Percentiles rank a stretch among this genome's conserved stretches.
These are phyloP conservation scores for Talaromyces sp. DNA, from an alignment of 2,329 filamentous ascomycete species.

Conservation along the genomic window DNA sequence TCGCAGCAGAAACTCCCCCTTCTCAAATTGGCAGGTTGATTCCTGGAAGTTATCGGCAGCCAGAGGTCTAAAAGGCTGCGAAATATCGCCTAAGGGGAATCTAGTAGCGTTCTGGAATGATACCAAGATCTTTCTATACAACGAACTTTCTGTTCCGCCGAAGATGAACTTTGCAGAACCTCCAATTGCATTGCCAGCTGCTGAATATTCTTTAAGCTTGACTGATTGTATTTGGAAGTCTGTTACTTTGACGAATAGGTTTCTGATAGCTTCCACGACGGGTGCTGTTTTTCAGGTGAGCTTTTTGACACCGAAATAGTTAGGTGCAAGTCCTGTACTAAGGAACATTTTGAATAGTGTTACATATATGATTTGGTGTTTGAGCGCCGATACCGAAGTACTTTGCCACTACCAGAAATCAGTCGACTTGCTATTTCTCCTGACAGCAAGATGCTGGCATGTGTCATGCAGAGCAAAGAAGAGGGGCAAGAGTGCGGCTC, in stretches of 20 bases:
- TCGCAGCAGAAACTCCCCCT: neutral
- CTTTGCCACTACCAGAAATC: conserved; percentile 4
- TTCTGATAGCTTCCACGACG: conserved; percentile 16
- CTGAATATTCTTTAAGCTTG: conserved; percentile 3
- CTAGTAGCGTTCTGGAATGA: conserved; percentile 31
- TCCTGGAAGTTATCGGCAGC: conserved; percentile 19
- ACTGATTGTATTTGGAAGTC: conserved; percentile 16
- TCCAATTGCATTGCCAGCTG: neutral
- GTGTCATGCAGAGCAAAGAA: conserved; percentile 22
- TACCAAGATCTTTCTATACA: conserved; percentile 27
- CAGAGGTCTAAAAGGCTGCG: conserved; percentile 28
- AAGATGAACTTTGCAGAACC: neutral
- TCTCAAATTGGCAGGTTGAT: conserved; percentile 21
- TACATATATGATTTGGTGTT: conserved; percentile 13
- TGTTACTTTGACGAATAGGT: conserved; percentile 12
- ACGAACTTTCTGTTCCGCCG: conserved; percentile 20
- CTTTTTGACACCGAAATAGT: neutral
- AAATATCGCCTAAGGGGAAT: conserved; percentile 27
- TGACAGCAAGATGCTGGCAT: conserved; percentile 21
- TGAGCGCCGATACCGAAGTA: neutral
- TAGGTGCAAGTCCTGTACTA: neutral
- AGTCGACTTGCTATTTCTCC: conserved; percentile 14
- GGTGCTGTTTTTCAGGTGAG: conserved; percentile 17
- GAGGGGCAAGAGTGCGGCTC: conserved; percentile 13
- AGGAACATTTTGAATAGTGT: conserved; percentile 1